phyloP scores from a whole-genome alignment of 345 rosid genomes.

The Iberis pinnata region DNA sequence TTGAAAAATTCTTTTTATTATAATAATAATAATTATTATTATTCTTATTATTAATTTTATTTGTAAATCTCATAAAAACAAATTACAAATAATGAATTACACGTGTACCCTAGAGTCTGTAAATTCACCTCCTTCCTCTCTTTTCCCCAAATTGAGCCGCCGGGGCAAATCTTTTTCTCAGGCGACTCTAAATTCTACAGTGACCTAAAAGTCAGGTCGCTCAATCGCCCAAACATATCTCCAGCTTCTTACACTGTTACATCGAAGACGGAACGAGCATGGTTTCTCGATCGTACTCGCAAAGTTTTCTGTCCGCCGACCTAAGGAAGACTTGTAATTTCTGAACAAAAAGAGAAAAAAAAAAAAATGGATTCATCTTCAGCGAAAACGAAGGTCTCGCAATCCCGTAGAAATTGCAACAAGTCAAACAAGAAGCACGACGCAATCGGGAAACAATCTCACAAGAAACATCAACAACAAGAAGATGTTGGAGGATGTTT shows the following conservation, averaged over 20 bases:
- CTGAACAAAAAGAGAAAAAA: background rate
- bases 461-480: constrained; percentile 1
- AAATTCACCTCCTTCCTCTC: constrained; percentile 3
- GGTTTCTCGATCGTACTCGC: background rate
- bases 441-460: constrained; percentile 12
- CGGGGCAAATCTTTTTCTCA: constrained; percentile 14
- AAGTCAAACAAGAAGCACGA: constrained; percentile 62
- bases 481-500: constrained; percentile 31
- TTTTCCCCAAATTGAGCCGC: constrained; percentile 26
- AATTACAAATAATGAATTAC: background rate
- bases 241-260: too few relatives aligned
- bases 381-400: constrained; percentile 61
- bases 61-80: too few relatives aligned
- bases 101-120: constrained; percentile 24
- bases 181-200: constrained; percentile 14
- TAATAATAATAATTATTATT: background rate
- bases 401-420: constrained; percentile 37
- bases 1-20: background rate
- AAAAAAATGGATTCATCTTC: constrained; percentile 40
- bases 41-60: too few relatives aligned
- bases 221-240: too few relatives aligned
- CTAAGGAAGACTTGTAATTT: constrained; percentile 7
- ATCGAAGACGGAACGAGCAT: background rate
- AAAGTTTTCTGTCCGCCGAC: constrained; percentile 3
- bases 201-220: background rate